A percentile compares a stretch with the other conserved stretches of the same genome.
phyloP scores from a whole-genome alignment of 225 moss, liverwort and hornwort species.

The Pleurozium schreberi region DNA sequence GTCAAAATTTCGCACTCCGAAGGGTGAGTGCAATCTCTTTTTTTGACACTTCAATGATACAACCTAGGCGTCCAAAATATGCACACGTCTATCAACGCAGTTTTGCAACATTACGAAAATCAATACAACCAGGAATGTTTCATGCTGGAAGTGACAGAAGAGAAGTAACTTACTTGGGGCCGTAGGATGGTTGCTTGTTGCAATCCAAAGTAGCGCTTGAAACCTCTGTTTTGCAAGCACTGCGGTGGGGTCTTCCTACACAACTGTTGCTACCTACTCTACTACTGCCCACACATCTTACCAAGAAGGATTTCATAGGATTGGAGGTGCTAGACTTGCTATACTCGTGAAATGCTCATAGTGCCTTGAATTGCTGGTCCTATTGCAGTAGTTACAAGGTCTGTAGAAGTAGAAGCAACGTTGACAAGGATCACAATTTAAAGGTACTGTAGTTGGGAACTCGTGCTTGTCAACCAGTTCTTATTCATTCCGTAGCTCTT shows the following conservation, averaged over 20 bases:
- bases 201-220: neutral
- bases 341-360: neutral
- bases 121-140: neutral
- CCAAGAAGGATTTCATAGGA: neutral
- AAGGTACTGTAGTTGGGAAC: too few species aligned
- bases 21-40: neutral
- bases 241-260: neutral
- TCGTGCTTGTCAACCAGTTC: neutral
- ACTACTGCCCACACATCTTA: neutral
- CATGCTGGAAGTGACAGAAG: neutral
- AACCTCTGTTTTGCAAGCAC: neutral
- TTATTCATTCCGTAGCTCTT: neutral
- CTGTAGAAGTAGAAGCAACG: neutral
- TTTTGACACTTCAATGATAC: neutral
- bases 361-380: neutral
- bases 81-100: neutral
- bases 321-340: neutral
- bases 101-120: neutral
- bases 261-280: neutral
- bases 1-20: neutral
- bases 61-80: neutral
- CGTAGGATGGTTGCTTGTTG: neutral
- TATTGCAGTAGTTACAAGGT: neutral
- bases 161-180: neutral
- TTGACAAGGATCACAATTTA: neutral